Base-by-base conservation (phyloP, 2,329 filamentous ascomycete species). In the Gaeumannomyces sp. region DNA sequence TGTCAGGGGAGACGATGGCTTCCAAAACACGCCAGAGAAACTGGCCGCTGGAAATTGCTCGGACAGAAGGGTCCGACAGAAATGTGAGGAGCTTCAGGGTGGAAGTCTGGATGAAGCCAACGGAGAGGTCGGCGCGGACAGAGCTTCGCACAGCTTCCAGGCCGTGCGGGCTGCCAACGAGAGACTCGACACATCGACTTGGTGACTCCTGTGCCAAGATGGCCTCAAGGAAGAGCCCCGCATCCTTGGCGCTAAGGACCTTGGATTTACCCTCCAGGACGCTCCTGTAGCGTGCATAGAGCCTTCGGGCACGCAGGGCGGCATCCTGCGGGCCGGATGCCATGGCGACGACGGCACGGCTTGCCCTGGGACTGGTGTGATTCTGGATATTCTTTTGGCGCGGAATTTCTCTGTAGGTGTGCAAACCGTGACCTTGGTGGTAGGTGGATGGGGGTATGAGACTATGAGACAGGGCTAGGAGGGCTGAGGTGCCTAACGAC, bases 1-100 rank as follows among this genome's bases (percentile, higher is more conserved):
- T 81, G 0, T 80, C 79, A 0, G 86, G 85, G 1, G 83, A 74
- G 1, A 83, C 72, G 3, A 88, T 74, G 0, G 75, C 73, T 0
- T 76, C 66, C 1, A 87, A 70, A 3, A 87, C 61, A 19, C 78
- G 73, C 38, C 76, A 73, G 2, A 87, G 73, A 56, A 85, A 77
- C 16, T 80, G 74, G 0, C 85, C 85, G 62, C 78, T 77, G 64
- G 77, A 80, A 2, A 86, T 69, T 33, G 78, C 73, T 66, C 83
- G 83, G 60, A 87, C 68, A 0, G 69, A 71, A 1, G 80, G 78
- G 60, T 79, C 73, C 0, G 76, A 72, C 1, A 84, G 65, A 65
- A 76, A 80, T 0, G 56, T 65, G 28, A 82, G 65, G 58, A 82
- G 70, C 68, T 59, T 58, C 0, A 79, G 67, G 0, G 74, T 75